These are phyloP conservation scores for Tulasnella sp. DNA, from an alignment of 768 basidiomycete species.

Conservation along the genomic window DNA sequence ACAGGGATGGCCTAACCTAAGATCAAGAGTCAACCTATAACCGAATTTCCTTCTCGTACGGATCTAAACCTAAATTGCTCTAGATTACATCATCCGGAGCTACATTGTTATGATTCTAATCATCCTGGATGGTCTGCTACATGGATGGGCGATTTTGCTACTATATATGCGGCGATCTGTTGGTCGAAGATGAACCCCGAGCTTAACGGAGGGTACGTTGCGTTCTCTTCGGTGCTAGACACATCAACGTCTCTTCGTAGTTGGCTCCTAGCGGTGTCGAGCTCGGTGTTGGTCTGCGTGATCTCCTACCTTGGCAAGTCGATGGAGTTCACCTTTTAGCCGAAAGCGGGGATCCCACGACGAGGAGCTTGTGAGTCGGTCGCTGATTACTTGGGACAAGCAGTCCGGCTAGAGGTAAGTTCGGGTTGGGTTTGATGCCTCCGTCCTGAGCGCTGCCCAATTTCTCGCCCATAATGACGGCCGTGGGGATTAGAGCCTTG, in stretches of 20 bases:
- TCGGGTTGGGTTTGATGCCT: conserved; percentile 29
- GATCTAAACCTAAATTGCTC: conserved; percentile 73
- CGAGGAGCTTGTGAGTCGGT: conserved; percentile 60
- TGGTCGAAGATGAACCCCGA: conserved; percentile 83
- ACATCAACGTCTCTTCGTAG: conserved; percentile 19
- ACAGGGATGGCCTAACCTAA: conserved; percentile 82
- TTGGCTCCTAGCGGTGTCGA: conserved; percentile 41
- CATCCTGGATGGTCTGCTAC: conserved; percentile 78
- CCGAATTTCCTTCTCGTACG: conserved; percentile 72
- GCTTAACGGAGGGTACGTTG: conserved; percentile 33
- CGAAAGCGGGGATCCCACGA: conserved; percentile 32
- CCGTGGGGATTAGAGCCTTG: conserved; percentile 59
- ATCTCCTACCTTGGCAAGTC: conserved; percentile 82
- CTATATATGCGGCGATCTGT: conserved; percentile 89
- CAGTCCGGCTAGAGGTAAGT: conserved; percentile 33
- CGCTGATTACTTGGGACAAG: conserved; percentile 63
- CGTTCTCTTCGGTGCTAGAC: conserved; percentile 9
- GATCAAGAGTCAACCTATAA: conserved; percentile 70
- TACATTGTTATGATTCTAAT: conserved; percentile 64
- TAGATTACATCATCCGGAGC: conserved; percentile 86
- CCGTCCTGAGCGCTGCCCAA: conserved; percentile 38
- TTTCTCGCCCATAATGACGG: conserved; percentile 56
- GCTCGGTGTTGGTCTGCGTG: conserved; percentile 37
- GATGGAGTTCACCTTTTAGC: conserved; percentile 87
- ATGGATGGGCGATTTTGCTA: conserved; percentile 61